Base-by-base conservation (phyloP, 306 rosid genomes). In the Myrica gale region DNA sequence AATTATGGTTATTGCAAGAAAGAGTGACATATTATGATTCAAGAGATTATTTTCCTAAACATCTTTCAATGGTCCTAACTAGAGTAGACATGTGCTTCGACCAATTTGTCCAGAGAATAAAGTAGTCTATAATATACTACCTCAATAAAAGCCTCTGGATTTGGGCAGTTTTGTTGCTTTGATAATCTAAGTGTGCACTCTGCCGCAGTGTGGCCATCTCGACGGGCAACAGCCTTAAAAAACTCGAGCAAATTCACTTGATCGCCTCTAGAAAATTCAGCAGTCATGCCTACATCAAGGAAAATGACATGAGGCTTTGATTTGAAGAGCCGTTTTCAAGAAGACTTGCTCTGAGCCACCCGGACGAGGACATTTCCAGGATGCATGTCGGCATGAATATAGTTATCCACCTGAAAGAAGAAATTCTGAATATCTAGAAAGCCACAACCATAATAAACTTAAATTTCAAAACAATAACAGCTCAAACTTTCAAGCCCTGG, bases 251-350 rank as follows among this genome's bases (percentile, higher is more conserved):
- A 87, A 78, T 92, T 95, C 81, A 89, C 79, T 73, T 97, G 80
- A 82, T 95, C 98, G 85, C 84, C 90, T 43, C 89, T 83, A 76
- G 97, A 88, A 73, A 95, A 97, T 80, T 95, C 98, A 39, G 98
- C 98, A 82, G 97, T 95, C 98, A 95, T 95, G 84, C 98, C 98
- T 74, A 92, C 98, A 82, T 95, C 98, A 76, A 95, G 96, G 89
- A 95, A 95, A 88, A 95, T 76, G 76, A 95, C 92, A 82, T 95
- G 98, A 71, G 98, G 98, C 88, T 92, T 95, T 72, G 97, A 89
- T 84, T 89, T 91, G 93, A 94, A 94, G 86, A 94, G 87, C 51
- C 85, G 82, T 75, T 88, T 95, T 58, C 79, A 79, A 76, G 82
- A 68, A 81, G 96, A 84, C 84, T 87, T 91, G 82, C 76, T 84